A percentile compares a stretch with the other conserved stretches of the same genome.
Evolutionary conservation across 179 eudicot species (phyloP).

Genomic region (Silene noctiflora): DNA sequence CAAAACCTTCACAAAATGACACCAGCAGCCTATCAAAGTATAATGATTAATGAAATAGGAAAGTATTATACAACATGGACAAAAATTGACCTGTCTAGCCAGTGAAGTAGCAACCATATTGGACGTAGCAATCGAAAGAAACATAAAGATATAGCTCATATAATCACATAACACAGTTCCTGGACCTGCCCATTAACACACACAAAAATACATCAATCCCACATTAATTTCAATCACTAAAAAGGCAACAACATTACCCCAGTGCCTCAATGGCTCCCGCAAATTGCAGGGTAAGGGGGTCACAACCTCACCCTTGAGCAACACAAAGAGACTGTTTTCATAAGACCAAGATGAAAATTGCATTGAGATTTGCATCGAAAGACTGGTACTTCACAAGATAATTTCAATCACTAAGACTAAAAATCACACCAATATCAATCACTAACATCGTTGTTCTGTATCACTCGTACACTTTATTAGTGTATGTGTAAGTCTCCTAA

Average conservation of each 20-base stretch:
- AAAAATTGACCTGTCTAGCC: constrained; percentile 59
- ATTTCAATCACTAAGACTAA: neutral
- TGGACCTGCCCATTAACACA: constrained; percentile 59
- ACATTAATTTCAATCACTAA: neutral
- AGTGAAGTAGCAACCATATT: constrained; percentile 95
- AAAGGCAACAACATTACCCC: too few species aligned
- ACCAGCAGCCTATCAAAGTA: neutral
- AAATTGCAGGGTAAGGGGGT: too few species aligned
- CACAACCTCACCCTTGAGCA: too few species aligned
- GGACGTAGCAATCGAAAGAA: constrained; percentile 94
- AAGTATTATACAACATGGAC: neutral
- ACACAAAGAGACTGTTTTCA: too few species aligned
- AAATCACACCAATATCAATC: neutral
- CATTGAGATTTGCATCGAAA: too few species aligned
- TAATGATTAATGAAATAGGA: neutral
- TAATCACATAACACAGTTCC: constrained; percentile 94
- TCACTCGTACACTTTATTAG: neutral
- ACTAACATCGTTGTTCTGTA: neutral
- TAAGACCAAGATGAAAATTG: too few species aligned
- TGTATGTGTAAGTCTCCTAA: too few species aligned
- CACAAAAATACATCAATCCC: constrained; percentile 10
- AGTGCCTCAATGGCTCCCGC: too few species aligned
- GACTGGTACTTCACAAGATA: too few species aligned
- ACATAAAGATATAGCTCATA: constrained; percentile 88
- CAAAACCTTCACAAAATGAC: constrained; percentile 6